Evolutionary conservation across 148 eudicot species (phyloP).

Genomic region (Persicaria tinctoria): DNA sequence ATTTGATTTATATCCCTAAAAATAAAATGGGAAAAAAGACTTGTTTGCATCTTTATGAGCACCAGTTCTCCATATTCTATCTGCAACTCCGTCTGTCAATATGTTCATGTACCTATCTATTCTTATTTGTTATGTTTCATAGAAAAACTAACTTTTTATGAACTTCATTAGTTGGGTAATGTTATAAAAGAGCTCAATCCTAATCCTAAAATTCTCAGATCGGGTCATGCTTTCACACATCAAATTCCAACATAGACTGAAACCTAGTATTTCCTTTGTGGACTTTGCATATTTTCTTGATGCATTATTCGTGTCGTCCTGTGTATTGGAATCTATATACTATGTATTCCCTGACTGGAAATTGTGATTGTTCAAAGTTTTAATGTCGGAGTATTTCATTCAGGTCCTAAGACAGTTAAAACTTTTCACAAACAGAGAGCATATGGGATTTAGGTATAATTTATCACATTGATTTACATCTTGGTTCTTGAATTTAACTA

Average conservation of each 20-base stretch:
- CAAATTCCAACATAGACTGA: not conserved
- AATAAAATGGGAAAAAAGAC: not conserved
- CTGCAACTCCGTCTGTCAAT: not conserved
- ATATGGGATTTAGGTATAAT: conserved; percentile 90
- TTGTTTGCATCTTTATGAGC: not conserved
- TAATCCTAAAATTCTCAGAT: not conserved
- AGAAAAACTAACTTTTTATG: not conserved
- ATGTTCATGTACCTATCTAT: not conserved
- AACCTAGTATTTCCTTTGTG: not conserved
- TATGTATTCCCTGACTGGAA: not conserved
- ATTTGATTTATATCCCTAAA: too few species aligned
- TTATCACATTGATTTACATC: conserved; percentile 9
- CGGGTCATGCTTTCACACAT: not conserved
- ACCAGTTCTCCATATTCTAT: not conserved
- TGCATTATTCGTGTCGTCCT: not conserved
- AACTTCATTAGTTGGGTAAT: not conserved
- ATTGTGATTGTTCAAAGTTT: not conserved
- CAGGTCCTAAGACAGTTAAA: conserved; percentile 96
- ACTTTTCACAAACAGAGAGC: conserved; percentile 85
- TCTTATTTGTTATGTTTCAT: not conserved
- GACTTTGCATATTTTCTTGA: not conserved
- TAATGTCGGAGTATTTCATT: conserved; percentile 28
- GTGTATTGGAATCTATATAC: not conserved
- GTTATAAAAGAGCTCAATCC: not conserved
- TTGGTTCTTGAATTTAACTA: not conserved